Conservation (phyloP, 805 yeast species). For the Sungouiozyma intestinalis region DNA sequence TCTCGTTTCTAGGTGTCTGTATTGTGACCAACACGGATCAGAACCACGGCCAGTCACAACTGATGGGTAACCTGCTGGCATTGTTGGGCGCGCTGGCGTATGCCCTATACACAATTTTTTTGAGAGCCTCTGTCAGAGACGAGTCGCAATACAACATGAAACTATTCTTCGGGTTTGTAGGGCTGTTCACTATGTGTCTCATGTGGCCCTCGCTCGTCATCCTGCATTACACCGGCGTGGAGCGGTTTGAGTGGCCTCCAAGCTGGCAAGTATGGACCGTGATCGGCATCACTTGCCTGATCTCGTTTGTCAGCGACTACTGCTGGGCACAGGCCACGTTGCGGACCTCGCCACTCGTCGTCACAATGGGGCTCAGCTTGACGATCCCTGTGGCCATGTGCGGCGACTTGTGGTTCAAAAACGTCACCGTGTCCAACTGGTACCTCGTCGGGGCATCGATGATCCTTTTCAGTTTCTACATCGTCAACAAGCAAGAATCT, state of each 20-base stretch:
- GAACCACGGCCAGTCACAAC: neutral
- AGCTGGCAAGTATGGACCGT: conserved; percentile 34
- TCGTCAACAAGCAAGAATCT: conserved; percentile 58
- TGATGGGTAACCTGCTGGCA: conserved; percentile 65
- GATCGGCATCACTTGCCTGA: conserved; percentile 50
- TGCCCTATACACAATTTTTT: conserved; percentile 78
- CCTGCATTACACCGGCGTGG: conserved; percentile 50
- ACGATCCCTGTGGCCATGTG: conserved; percentile 89
- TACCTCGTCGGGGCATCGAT: conserved; percentile 69
- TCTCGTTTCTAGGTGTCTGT: conserved; percentile 61
- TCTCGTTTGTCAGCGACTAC: conserved; percentile 75
- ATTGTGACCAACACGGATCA: conserved; percentile 40
- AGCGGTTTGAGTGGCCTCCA: conserved; percentile 57
- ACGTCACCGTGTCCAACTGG: conserved; percentile 33
- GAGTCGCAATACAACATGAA: conserved; percentile 59
- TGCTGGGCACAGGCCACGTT: conserved; percentile 92
- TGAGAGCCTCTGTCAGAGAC: conserved; percentile 55
- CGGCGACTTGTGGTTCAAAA: conserved; percentile 68
- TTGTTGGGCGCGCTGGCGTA: conserved; percentile 72
- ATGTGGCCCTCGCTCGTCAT: conserved; percentile 71
- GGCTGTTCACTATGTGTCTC: conserved; percentile 57
- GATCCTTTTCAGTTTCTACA: conserved; percentile 68
- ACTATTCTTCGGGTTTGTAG: conserved; percentile 86
- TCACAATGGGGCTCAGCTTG: conserved; percentile 84
- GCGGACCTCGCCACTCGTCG: conserved; percentile 82